Evolutionary conservation across 345 rosid genomes (phyloP).

Genomic region (Psidium guajava): DNA sequence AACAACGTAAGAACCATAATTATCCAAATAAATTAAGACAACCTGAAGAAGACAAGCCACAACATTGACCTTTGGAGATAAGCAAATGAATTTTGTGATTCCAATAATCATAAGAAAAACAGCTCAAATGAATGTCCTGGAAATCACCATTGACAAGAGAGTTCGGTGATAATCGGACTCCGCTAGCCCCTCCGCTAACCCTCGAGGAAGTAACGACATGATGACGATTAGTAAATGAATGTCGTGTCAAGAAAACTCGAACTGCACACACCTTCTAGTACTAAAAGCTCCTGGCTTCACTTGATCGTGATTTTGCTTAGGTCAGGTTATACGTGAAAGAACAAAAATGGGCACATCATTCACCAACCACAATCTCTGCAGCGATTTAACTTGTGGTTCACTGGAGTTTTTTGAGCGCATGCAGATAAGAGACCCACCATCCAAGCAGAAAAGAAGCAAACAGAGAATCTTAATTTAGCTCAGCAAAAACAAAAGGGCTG

Average conservation of each 20-base stretch:
- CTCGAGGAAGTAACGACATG: neutral
- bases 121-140: neutral
- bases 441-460: neutral
- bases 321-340: neutral
- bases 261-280: neutral
- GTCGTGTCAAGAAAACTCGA: neutral
- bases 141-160: neutral
- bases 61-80: neutral
- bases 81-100: neutral
- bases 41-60: neutral
- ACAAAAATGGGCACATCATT: neutral
- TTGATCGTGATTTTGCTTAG: neutral
- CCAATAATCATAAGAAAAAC: neutral
- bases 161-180: neutral
- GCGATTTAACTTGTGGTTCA: neutral
- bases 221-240: neutral
- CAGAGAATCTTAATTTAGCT: neutral
- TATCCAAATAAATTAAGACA: neutral
- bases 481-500: neutral
- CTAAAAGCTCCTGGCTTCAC: neutral
- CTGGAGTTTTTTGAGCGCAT: neutral
- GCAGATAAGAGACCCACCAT: neutral
- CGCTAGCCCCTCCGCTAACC: no score
- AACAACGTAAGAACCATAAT: neutral
- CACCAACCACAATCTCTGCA: neutral